These are phyloP conservation scores for Microsporum ferrugineum DNA, from an alignment of 2,329 filamentous ascomycete species.

Conservation along the genomic window DNA sequence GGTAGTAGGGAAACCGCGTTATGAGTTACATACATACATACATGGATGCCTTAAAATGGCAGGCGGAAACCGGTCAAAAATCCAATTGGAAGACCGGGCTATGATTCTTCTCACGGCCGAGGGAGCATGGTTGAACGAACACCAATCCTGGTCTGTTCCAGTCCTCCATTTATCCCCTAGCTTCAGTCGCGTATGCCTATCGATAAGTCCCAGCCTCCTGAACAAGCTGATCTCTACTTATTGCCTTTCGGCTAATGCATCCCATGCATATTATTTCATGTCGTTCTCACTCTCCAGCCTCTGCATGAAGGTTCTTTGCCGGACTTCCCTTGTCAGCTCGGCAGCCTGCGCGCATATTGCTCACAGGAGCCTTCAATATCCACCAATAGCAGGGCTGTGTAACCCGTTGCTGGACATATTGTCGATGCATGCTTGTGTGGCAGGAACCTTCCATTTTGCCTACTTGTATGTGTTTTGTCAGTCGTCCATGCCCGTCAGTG, in stretches of 20 bases:
- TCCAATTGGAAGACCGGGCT: constrained; percentile 1
- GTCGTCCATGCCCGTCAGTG: neutral
- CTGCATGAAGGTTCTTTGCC: neutral
- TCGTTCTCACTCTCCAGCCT: neutral
- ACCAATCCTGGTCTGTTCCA: constrained; percentile 1
- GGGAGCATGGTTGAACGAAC: constrained; percentile 1
- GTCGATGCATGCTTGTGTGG: neutral
- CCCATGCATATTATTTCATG: neutral
- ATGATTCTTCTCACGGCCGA: neutral
- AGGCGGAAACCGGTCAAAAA: neutral
- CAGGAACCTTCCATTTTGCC: neutral
- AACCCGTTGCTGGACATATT: neutral
- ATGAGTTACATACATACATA: neutral
- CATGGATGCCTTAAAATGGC: neutral
- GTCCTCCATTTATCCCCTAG: neutral
- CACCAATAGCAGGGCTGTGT: constrained; percentile 5
- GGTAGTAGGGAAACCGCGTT: neutral
- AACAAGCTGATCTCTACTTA: neutral
- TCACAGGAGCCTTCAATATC: neutral
- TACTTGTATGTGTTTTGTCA: neutral
- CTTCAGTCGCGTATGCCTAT: neutral
- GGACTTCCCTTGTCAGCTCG: constrained; percentile 1
- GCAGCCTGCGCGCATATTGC: neutral
- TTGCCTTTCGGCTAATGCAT: neutral
- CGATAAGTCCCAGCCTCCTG: neutral